Evolutionary conservation across 2,329 filamentous ascomycete genomes (phyloP).

Genomic region (Samsoniella hepiali): DNA sequence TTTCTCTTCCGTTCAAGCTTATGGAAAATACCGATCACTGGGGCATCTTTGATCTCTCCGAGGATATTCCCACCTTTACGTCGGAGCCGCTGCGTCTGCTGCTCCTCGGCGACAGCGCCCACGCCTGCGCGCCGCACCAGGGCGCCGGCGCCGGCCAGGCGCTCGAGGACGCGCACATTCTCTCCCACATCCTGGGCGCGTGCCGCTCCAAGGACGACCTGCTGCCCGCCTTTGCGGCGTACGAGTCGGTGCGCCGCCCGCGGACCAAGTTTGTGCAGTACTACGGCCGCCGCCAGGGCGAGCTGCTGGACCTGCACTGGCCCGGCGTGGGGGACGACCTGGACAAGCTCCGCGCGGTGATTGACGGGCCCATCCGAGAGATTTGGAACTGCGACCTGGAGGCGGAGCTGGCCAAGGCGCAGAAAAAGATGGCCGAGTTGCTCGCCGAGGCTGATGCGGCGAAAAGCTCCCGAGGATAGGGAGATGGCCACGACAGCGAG

Average conservation of each 20-base stretch:
- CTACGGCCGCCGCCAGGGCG: constrained; percentile 16
- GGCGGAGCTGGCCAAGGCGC: constrained; percentile 16
- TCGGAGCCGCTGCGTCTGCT: constrained; percentile 12
- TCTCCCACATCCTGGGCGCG: constrained; percentile 14
- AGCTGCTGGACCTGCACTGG: constrained; percentile 17
- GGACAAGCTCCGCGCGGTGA: background rate
- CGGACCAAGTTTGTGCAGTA: constrained; percentile 16
- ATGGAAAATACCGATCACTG: constrained; percentile 19
- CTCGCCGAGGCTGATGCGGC: background rate
- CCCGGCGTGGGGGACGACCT: constrained; percentile 12
- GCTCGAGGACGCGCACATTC: constrained; percentile 20
- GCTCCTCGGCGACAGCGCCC: constrained; percentile 21
- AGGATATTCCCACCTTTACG: constrained; percentile 15
- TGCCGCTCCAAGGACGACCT: constrained; percentile 11
- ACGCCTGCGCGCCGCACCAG: constrained; percentile 20
- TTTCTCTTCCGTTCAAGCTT: background rate
- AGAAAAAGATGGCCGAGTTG: constrained; percentile 3
- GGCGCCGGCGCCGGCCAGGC: constrained; percentile 20
- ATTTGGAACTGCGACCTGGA: constrained; percentile 20
- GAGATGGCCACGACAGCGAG: too few species aligned
- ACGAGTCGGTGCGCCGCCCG: constrained; percentile 16
- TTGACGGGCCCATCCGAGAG: background rate
- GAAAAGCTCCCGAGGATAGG: background rate
- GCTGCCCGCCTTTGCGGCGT: constrained; percentile 8
- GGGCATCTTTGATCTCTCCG: constrained; percentile 18